Evolutionary conservation across 805 yeast species (phyloP), one percentile per base, ranked within the genome.

Genomic region (Lachancea sp.): DNA sequence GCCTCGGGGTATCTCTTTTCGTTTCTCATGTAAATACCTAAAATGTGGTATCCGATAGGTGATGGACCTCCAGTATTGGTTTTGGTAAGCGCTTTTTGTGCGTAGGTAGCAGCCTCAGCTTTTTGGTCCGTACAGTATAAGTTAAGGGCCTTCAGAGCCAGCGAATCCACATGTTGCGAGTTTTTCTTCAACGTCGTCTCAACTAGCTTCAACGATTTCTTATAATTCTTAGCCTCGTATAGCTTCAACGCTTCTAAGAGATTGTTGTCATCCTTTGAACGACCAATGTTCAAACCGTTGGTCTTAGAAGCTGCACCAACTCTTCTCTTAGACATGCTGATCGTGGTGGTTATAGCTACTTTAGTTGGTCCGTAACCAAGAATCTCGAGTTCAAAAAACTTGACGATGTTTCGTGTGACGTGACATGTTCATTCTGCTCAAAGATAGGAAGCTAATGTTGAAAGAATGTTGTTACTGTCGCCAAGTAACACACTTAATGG

Each of bases 221-320:
- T 85, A 69, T 89, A 89, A 61, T 87, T 88, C 60, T 85, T 87
- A 35, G 72, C 59, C 57, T 92, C 97, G 55, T 87, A 92, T 22
- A 84, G 71, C 51, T 78, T 78, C 53, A 92, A 70, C 1, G 96
- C 96, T 50, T 82, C 84, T 43, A 81, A 73, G 67, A 90, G 88
- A 47, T 76, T 76, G 23, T 72, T 70, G 42, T 83, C 90, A 49
- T 87, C 95, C 60, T 84, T 86, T 61, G 60, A 62, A 43, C 48
- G 52, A 8, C 51, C 51, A 15, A 44, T 35, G 17, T 34, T n/a
- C 4, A 46, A 24, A 16, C 47, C 40, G 7, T 46, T 29, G 13
- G 47, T 41, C 11, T 47, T 42, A 15, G 49, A 45, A 12, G 45
- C 33, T 24, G 41, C 48, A 11, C 35, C 46, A 20, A 47, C 48